Percentiles rank a stretch among this genome's conserved stretches.
Evolutionary conservation across 805 yeast genomes (phyloP).

Genomic region (Diddensiella santjacobensis): DNA sequence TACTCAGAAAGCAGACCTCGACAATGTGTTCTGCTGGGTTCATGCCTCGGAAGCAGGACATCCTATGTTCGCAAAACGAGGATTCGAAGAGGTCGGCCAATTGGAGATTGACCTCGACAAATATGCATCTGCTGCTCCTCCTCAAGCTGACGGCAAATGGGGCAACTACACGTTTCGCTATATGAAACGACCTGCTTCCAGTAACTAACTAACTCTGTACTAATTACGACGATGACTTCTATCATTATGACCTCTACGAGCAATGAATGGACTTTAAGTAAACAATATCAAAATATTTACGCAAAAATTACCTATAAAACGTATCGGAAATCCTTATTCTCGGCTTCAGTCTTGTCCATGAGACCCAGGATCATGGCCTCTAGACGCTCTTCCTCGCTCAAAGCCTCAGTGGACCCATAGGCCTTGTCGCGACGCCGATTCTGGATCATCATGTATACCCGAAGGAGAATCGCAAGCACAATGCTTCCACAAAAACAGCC

Average conservation of each 20-base stretch:
- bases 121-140: neutral
- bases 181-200: no score
- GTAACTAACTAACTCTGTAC: neutral
- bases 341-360: conserved; percentile 47
- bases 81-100: neutral
- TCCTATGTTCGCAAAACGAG: neutral
- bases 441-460: conserved; percentile 36
- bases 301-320: no score
- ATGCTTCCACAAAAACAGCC: conserved; percentile 53
- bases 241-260: neutral
- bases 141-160: neutral
- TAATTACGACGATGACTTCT: neutral
- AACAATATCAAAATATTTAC: no score
- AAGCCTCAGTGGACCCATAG: conserved; percentile 33
- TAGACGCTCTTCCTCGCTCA: conserved; percentile 18
- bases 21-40: neutral
- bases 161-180: neutral
- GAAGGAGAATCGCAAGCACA: conserved; percentile 41
- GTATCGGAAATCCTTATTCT: conserved; percentile 51
- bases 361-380: conserved; percentile 5
- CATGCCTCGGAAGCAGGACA: neutral
- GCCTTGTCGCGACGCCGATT: conserved; percentile 47
- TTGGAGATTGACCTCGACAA: neutral
- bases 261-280: no score
- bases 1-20: neutral